These are phyloP conservation scores for Laburnicola sp. DNA, from an alignment of 2,329 filamentous ascomycete species.

Conservation along the genomic window DNA sequence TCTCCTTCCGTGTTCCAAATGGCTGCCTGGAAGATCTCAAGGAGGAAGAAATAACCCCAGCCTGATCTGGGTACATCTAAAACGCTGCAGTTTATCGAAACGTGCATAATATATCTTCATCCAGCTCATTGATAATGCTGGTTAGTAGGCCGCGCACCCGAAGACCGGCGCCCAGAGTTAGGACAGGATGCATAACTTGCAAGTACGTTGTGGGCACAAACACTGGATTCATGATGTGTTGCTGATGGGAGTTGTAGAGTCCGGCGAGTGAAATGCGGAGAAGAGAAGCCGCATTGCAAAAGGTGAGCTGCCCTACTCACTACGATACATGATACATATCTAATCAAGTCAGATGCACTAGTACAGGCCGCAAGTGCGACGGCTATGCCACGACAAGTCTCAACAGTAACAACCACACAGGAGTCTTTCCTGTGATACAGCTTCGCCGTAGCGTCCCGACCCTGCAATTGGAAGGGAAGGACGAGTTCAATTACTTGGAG, in stretches of 20 bases:
- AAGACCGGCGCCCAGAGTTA: conserved; percentile 16
- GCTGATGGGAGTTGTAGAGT: conserved; percentile 11
- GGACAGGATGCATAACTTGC: conserved; percentile 28
- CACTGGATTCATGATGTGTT: neutral
- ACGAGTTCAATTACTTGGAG: conserved; percentile 25
- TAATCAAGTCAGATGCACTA: conserved; percentile 29
- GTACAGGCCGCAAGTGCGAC: conserved; percentile 36
- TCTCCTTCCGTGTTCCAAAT: neutral
- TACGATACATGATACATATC: neutral
- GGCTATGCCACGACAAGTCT: conserved; percentile 23
- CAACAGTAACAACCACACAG: conserved; percentile 6
- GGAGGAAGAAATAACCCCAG: too few species aligned
- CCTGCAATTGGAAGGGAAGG: neutral
- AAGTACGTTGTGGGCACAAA: conserved; percentile 17
- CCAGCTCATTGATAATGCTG: neutral
- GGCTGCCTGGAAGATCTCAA: neutral
- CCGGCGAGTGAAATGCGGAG: conserved; percentile 31
- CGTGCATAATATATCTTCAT: neutral
- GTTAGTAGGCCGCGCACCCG: conserved; percentile 1
- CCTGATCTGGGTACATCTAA: neutral
- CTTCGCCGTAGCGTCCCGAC: neutral
- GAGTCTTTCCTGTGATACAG: neutral
- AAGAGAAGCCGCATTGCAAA: conserved; percentile 23
- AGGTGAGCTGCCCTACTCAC: conserved; percentile 16
- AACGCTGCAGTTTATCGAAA: neutral